These are phyloP conservation scores for Eucalyptus paniculata DNA, from an alignment of 345 rosid genomes.

Conservation along the genomic window DNA sequence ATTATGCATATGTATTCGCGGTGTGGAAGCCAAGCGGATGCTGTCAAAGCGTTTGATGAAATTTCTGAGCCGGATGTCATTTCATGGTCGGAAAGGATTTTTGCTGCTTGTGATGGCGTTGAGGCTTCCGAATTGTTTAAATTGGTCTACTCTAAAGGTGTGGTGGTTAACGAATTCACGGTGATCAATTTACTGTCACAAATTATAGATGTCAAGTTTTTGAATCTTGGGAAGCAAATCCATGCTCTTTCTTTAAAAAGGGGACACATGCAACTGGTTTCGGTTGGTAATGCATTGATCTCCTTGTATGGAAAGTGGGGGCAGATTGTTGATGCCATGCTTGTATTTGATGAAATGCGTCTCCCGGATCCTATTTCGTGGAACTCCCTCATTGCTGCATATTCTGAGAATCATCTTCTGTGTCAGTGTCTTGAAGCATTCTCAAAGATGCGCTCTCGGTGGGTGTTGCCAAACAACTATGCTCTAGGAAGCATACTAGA, in stretches of 20 bases:
- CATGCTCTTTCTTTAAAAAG: constrained; percentile 18
- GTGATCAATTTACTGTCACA: constrained; percentile 15
- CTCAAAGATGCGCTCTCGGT: constrained; percentile 3
- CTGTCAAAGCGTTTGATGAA: constrained; percentile 22
- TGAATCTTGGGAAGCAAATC: constrained; percentile 13
- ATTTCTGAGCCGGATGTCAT: constrained; percentile 22
- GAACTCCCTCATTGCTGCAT: constrained; percentile 29
- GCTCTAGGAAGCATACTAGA: constrained; percentile 19
- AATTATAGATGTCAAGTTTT: constrained; percentile 1
- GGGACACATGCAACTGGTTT: constrained; percentile 10
- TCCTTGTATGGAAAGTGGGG: constrained; percentile 18
- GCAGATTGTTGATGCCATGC: constrained; percentile 4
- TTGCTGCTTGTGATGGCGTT: constrained; percentile 11
- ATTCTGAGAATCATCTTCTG: constrained; percentile 15
- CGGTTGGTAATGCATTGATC: constrained; percentile 23
- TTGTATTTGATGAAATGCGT: constrained; percentile 9
- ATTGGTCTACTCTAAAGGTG: background rate
- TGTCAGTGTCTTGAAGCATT: constrained; percentile 8
- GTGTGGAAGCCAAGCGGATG: constrained; percentile 7
- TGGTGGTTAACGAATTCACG: constrained; percentile 14
- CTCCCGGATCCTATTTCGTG: constrained; percentile 22
- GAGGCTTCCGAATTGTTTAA: constrained; percentile 18
- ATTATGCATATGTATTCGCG: constrained; percentile 17
- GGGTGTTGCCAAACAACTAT: constrained; percentile 5
- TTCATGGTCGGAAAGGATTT: constrained; percentile 31